Conservation (phyloP, 495 filamentous ascomycete genomes). For the Pseudotulostoma volvatum region DNA sequence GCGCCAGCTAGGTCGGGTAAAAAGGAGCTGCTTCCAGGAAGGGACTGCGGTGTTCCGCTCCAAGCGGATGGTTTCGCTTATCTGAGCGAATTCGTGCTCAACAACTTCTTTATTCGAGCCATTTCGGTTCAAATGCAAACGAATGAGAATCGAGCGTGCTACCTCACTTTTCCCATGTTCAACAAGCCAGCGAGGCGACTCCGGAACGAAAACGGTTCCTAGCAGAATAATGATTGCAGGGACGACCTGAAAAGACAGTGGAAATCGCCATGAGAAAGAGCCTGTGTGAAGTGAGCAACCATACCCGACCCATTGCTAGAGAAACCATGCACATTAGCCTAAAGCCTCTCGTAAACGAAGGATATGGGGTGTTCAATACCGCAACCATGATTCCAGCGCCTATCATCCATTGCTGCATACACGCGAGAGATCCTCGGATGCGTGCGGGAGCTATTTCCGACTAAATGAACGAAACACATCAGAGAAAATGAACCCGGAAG, state of each 20-base stretch:
- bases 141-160: conserved; percentile 23
- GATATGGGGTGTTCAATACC: conserved; percentile 13
- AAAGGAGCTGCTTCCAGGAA: conserved; percentile 29
- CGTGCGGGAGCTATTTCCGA: conserved; percentile 17
- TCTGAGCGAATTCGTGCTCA: conserved; percentile 29
- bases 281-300: conserved; percentile 32
- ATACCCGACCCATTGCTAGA: conserved; percentile 34
- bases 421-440: conserved; percentile 12
- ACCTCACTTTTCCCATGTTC: conserved; percentile 31
- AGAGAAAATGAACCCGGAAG: background rate
- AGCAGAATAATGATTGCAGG: conserved; percentile 32
- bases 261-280: conserved; percentile 38
- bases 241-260: conserved; percentile 35
- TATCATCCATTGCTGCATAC: conserved; percentile 30
- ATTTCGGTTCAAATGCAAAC: conserved; percentile 22
- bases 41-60: conserved; percentile 18
- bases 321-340: too few species aligned
- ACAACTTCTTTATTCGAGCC: conserved; percentile 29
- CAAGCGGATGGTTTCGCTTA: conserved; percentile 26
- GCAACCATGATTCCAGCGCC: conserved; percentile 32
- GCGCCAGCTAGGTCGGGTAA: conserved; percentile 26
- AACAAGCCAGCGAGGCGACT: conserved; percentile 42
- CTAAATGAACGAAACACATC: conserved; percentile 7
- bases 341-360: too few species aligned
- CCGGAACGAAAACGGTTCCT: conserved; percentile 35